Base-by-base conservation (phyloP, 2,329 filamentous ascomycete genomes). In the Mycosphaerella arachidis region DNA sequence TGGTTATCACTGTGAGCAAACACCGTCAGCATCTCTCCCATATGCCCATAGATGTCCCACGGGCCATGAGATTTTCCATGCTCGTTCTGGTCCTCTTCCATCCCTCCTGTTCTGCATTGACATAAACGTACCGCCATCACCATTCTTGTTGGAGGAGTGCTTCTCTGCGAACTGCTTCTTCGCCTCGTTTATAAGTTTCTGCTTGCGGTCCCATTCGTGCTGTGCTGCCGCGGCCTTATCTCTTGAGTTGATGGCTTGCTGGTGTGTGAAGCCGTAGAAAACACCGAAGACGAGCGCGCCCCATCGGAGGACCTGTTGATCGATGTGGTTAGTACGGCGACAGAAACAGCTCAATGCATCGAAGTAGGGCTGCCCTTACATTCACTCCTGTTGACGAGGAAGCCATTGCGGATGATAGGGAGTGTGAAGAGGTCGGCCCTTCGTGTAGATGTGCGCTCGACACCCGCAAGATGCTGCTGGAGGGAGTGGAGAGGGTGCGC, bases 201-300 rank as follows among this genome's bases (percentile, higher is more conserved):
- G 85, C 84, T 97, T 95, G 80, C 91, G 89, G 75, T 92, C 84
- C 77, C 93, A 97, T 77, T 96, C 91, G 74, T 86, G 86, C 78
- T 95, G 81, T 71, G 85, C 84, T 71, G 87, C 85, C 68, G 86
- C 82, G 63, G 84, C 79, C 79, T 87, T 89, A 73, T 92, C 86
- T 72, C 84, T 78, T 59, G 89, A 78, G 69, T 81, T 87, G 77
- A 99, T 88, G 64, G 86, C 84, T 74, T 88, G 83, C 82, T 99
- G 94, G 82, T 96, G 93, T 79, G 88, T 90, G 82, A 96, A 86
- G 77, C 94, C 94, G 82, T 99, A 99, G 81, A 96, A 88, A 75
- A 97, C 81, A 76, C 94, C 94, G 73, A 91, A 83, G 74, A 87
- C 90, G 69, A 99, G 90, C 75, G 92, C 92, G 74, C 92, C 93